These are phyloP conservation scores for Phoma sp. DNA, from an alignment of 2,329 filamentous ascomycete species.

Conservation along the genomic window DNA sequence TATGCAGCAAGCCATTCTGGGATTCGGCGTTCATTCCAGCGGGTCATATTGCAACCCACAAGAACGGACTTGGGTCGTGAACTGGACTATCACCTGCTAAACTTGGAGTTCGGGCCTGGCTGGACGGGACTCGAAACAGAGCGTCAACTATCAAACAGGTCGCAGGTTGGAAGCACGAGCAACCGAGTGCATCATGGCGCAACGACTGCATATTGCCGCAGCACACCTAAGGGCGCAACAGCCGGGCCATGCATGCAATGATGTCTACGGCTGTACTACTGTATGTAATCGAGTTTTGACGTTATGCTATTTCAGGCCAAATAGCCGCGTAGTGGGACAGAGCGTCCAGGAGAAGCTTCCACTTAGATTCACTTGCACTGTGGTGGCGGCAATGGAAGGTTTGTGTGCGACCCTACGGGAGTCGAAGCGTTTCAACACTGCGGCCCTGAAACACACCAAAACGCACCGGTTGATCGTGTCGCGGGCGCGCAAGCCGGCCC, in stretches of 20 bases:
- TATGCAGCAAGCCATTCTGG: background rate
- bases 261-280: background rate
- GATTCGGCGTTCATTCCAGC: background rate
- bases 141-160: background rate
- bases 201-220: background rate
- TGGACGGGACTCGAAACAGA: constrained; percentile 10
- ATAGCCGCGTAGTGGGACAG: background rate
- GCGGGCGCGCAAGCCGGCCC: constrained; percentile 10
- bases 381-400: constrained; percentile 15
- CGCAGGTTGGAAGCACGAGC: constrained; percentile 9
- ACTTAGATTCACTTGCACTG: background rate
- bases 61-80: too few species aligned
- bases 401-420: constrained; percentile 10
- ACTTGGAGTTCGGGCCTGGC: background rate
- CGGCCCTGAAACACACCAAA: constrained; percentile 43
- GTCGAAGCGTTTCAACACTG: constrained; percentile 35
- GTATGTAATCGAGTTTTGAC: background rate
- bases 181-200: background rate
- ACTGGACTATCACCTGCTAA: background rate
- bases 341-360: constrained; percentile 11
- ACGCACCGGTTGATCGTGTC: constrained; percentile 25
- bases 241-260: constrained; percentile 5
- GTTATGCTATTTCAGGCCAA: constrained; percentile 2
- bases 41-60: too few species aligned
- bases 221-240: background rate